These are phyloP conservation scores for Mycena crocata DNA, from an alignment of 768 basidiomycete genomes.

Conservation along the genomic window DNA sequence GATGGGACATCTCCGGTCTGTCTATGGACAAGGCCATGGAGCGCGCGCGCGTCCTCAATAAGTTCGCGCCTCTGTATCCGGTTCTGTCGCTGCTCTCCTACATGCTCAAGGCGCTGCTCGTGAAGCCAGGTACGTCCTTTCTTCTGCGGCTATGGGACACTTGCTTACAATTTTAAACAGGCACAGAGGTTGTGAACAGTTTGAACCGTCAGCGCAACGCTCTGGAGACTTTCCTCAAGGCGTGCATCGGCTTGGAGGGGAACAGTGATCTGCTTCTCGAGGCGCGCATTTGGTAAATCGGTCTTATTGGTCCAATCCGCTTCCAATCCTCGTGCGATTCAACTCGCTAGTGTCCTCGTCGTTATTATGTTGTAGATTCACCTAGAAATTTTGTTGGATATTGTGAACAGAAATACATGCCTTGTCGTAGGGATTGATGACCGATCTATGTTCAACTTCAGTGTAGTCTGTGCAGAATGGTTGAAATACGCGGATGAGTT, in stretches of 20 bases:
- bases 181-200: constrained; percentile 94
- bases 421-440: too few relatives aligned
- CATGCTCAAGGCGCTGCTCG: constrained; percentile 97
- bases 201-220: constrained; percentile 95
- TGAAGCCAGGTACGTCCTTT: constrained; percentile 69
- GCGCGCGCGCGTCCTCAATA: constrained; percentile 87
- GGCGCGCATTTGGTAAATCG: constrained; percentile 87
- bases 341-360: too few relatives aligned
- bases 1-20: constrained; percentile 95
- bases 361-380: too few relatives aligned
- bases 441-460: too few relatives aligned
- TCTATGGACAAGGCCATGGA: constrained; percentile 94
- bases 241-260: constrained; percentile 88
- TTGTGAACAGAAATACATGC: too few relatives aligned
- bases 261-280: constrained; percentile 87
- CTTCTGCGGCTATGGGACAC: too few relatives aligned
- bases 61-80: constrained; percentile 89
- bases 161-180: constrained; percentile 35
- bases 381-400: too few relatives aligned
- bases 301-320: too few relatives aligned
- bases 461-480: too few relatives aligned
- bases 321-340: too few relatives aligned
- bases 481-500: too few relatives aligned
- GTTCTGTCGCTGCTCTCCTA: constrained; percentile 93
- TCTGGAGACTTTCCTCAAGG: constrained; percentile 93